Percentiles rank a stretch among this genome's conserved stretches.
These are phyloP conservation scores for Lentinula edodes DNA, from an alignment of 768 basidiomycete genomes.

Conservation along the genomic window DNA sequence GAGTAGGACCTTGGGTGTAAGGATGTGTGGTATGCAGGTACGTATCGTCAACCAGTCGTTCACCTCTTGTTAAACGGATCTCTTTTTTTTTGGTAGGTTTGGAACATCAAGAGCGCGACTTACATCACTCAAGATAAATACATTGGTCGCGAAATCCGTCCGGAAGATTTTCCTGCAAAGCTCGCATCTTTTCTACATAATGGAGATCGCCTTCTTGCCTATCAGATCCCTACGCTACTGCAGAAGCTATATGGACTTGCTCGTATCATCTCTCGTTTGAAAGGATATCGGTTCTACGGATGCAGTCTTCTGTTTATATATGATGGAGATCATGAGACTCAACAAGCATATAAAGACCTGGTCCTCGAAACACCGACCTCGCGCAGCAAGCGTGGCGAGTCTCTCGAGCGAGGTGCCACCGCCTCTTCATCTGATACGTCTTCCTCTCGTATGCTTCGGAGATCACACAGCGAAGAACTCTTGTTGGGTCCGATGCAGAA, in stretches of 20 bases:
- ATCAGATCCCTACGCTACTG: slow-evolving; percentile 89
- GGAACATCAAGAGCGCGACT: slow-evolving; percentile 79
- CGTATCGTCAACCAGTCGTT: slow-evolving; percentile 21
- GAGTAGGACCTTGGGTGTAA: slow-evolving; percentile 82
- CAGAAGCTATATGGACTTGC: slow-evolving; percentile 94
- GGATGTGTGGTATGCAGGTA: slow-evolving; percentile 99
- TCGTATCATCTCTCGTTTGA: slow-evolving; percentile 80
- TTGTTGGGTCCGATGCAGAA: slow-evolving; percentile 61
- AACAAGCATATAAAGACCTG: slow-evolving; percentile 64
- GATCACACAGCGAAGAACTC: slow-evolving; percentile 77
- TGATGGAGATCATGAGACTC: slow-evolving; percentile 88
- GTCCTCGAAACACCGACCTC: slow-evolving; percentile 62
- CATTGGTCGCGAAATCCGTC: slow-evolving; percentile 83
- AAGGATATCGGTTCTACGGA: slow-evolving; percentile 98
- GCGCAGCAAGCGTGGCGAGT: slow-evolving; percentile 72
- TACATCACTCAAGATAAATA: slow-evolving; percentile 97
- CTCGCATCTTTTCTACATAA: slow-evolving; percentile 82
- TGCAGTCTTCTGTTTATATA: slow-evolving; percentile 96
- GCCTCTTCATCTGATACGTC: slow-evolving; percentile 33
- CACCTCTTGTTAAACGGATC: too few relatives aligned
- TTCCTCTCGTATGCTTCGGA: slow-evolving; percentile 46
- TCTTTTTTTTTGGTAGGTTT: slow-evolving; percentile 54
- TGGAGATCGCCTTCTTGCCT: slow-evolving; percentile 75
- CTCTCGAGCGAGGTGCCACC: slow-evolving; percentile 54
- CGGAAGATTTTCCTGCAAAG: slow-evolving; percentile 78